A percentile compares a stretch with the other conserved stretches of the same genome.
phyloP scores from a whole-genome alignment of 768 basidiomycete species.

The Dioszegia hungarica region DNA sequence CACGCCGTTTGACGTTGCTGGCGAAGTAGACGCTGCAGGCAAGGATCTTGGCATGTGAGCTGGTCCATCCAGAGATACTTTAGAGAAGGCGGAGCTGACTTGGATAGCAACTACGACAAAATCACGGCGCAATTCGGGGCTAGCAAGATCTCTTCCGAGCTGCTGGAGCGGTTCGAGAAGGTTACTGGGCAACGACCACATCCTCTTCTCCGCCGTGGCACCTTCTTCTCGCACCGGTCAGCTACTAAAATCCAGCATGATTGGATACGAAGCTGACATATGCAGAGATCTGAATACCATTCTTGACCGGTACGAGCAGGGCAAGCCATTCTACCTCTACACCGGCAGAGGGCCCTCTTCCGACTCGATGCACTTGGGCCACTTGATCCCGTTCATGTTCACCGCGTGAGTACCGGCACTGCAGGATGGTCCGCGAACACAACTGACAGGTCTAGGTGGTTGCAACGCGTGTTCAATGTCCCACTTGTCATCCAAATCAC shows the following conservation, averaged over 20 bases:
- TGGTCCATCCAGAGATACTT: too few relatives aligned
- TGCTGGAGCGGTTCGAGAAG: slow-evolving; percentile 83
- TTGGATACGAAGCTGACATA: background rate
- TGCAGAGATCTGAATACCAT: slow-evolving; percentile 85
- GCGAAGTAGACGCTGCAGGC: slow-evolving; percentile 78
- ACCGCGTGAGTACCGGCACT: slow-evolving; percentile 66
- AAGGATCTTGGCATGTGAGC: slow-evolving; percentile 58
- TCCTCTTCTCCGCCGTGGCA: slow-evolving; percentile 77
- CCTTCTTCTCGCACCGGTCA: slow-evolving; percentile 97
- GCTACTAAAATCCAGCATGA: slow-evolving; percentile 31
- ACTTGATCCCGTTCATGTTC: slow-evolving; percentile 94
- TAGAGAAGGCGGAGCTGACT: too few relatives aligned
- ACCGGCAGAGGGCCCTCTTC: slow-evolving; percentile 95
- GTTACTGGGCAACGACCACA: slow-evolving; percentile 86
- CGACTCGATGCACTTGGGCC: slow-evolving; percentile 94
- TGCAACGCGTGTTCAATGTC: slow-evolving; percentile 92
- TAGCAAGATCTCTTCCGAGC: slow-evolving; percentile 64
- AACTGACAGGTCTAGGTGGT: slow-evolving; percentile 61
- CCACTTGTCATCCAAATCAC: slow-evolving; percentile 94
- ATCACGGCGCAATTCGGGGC: slow-evolving; percentile 92
- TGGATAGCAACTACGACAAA: slow-evolving; percentile 98
- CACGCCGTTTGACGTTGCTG: slow-evolving; percentile 97
- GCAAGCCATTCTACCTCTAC: slow-evolving; percentile 96
- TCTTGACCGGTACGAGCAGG: slow-evolving; percentile 89
- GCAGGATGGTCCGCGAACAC: background rate